Conservation (phyloP, 2,329 filamentous ascomycete species). For the Alternaria arbusti region DNA sequence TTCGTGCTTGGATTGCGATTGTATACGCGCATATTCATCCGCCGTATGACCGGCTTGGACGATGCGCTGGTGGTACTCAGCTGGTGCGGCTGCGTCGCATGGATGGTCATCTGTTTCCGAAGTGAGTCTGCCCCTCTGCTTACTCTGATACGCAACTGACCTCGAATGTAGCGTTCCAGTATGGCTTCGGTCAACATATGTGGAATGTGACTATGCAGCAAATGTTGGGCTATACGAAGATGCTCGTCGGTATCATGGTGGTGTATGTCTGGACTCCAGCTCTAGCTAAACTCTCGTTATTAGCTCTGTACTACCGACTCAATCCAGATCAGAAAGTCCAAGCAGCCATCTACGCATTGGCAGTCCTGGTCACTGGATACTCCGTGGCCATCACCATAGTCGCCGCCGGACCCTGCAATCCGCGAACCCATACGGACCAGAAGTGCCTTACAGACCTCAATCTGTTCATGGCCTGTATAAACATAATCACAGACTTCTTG, state of each 20-base stretch:
- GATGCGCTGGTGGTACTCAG: constrained; percentile 18
- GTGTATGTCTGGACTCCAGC: constrained; percentile 30
- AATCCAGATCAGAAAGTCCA: constrained; percentile 16
- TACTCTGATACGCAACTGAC: constrained; percentile 1
- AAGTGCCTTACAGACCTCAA: constrained; percentile 25
- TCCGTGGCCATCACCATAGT: constrained; percentile 24
- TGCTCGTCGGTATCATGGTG: constrained; percentile 22
- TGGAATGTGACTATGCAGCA: constrained; percentile 23
- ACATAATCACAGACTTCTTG: constrained; percentile 45
- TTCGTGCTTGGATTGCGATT: constrained; percentile 17
- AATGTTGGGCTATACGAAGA: constrained; percentile 12
- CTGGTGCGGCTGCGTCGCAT: constrained; percentile 25
- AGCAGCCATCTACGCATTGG: constrained; percentile 18
- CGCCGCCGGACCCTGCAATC: constrained; percentile 25
- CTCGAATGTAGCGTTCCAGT: constrained; percentile 16
- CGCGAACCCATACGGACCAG: constrained; percentile 12
- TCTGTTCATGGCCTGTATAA: constrained; percentile 32
- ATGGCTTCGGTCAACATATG: constrained; percentile 26
- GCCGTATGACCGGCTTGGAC: constrained; percentile 15
- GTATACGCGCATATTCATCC: constrained; percentile 24
- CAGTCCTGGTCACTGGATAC: constrained; percentile 21
- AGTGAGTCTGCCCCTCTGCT: constrained; percentile 1
- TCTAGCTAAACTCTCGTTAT: constrained; percentile 27
- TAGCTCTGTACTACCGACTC: constrained; percentile 28
- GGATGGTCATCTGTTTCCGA: constrained; percentile 17